Base-by-base conservation (phyloP, 768 basidiomycete genomes). In the Termitomyces sp. region DNA sequence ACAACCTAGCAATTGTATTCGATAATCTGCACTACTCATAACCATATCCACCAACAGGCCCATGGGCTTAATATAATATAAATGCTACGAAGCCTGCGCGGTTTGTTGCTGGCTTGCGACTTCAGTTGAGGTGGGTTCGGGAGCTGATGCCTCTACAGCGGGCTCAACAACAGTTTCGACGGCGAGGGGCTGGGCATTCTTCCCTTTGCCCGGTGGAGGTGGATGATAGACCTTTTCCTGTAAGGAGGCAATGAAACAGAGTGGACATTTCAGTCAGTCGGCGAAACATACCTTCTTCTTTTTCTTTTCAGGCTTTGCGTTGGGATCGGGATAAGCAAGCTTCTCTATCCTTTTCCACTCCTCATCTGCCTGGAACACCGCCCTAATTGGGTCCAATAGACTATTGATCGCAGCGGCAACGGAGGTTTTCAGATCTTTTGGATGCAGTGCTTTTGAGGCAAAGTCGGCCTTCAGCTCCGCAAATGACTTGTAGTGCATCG, bases 181-280 rank as follows among this genome's bases (percentile, higher is more conserved):
- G 1, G 33, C 29, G 2, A 46, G 57, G 3, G 68, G 60, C 33
- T 68, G 68, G 11, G 66, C 74, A 45, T 83, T 84, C 69, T 78
- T 89, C 39, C 87, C 89, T 60, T 85, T 91, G 1, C 88, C 89
- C 0, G 88, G 88, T 2, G 89, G 90, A 7, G 89, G 90, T 3
- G 90, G 90, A 63, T 88, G 86, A 74, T 91, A 92, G 7, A 86
- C 84, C 68, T 91, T 90, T 52, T 84, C 85, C 89, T 90, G 39
- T 15, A n/a, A 35, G 29, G 27, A 42, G 4, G n/a, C 23, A 29
- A 54, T 46, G 48, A 25, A n/a, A 2, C 10, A 25, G 29, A 31
- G 41, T 47, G 36, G 46, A 33, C 5, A 31, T 23, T 49, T 4
- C 56, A 22, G 15, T 23, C 18, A 33, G 13, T 25, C 43, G 20